Conservation (phyloP, 371 early-diverging fungal genomes). For the Polyrhizophydium stewartii region DNA sequence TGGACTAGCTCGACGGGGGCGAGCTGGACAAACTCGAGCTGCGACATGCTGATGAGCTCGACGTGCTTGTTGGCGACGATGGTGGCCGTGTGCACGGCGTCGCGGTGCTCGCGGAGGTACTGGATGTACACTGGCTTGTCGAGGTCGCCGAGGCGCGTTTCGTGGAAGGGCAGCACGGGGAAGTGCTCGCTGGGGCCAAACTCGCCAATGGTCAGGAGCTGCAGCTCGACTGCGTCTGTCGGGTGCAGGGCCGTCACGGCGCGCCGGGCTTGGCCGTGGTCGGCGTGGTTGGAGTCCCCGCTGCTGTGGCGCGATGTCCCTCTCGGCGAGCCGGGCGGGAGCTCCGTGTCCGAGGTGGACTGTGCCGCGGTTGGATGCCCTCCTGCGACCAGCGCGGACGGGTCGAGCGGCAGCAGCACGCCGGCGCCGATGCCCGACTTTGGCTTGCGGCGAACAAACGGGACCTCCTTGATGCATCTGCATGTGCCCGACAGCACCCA, state of each 20-base stretch:
- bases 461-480: neutral
- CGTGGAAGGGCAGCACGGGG: neutral
- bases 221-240: neutral
- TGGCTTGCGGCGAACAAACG: neutral
- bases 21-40: neutral
- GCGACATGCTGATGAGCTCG: neutral
- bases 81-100: neutral
- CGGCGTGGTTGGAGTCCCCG: neutral
- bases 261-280: neutral
- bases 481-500: conserved; percentile 3
- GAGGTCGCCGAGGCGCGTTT: neutral
- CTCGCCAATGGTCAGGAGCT: neutral
- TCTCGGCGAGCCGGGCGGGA: too few species aligned
- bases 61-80: conserved; percentile 1
- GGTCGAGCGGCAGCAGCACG: too few species aligned
- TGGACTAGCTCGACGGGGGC: neutral
- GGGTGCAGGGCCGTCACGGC: neutral
- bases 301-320: too few species aligned
- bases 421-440: too few species aligned
- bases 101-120: neutral
- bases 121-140: neutral
- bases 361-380: too few species aligned
- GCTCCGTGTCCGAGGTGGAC: too few species aligned
- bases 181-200: neutral
- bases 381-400: too few species aligned